Evolutionary conservation across 1,284 basidiomycete species (phyloP).

Genomic region (Boletus calvinii): DNA sequence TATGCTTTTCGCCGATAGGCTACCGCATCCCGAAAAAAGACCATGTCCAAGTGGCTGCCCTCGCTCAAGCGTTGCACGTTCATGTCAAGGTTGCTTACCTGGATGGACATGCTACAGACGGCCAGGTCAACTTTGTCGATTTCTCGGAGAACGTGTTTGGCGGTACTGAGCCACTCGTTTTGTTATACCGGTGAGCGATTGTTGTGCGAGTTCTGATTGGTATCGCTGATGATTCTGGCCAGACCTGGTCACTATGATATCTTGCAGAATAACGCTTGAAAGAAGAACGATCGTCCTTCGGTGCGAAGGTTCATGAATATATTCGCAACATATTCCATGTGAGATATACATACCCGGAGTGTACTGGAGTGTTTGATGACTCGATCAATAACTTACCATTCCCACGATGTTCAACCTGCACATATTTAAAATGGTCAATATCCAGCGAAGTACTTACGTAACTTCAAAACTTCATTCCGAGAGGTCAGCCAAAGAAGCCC

Average conservation of each 20-base stretch:
- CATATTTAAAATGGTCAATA: too few relatives aligned
- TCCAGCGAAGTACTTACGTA: too few relatives aligned
- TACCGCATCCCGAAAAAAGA: conserved; percentile 45
- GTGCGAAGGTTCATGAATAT: neutral
- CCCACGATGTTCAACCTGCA: too few relatives aligned
- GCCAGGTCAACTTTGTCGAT: conserved; percentile 67
- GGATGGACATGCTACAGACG: conserved; percentile 52
- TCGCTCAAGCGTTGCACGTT: conserved; percentile 66
- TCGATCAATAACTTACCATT: too few relatives aligned
- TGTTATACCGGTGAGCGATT: conserved; percentile 70
- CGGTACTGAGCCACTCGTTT: conserved; percentile 47
- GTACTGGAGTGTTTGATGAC: neutral
- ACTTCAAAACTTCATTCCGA: too few relatives aligned
- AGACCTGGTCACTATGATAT: conserved; percentile 82
- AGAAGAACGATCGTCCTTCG: neutral
- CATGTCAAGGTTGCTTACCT: conserved; percentile 81
- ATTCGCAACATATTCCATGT: conserved; percentile 11
- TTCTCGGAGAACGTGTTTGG: conserved; percentile 50
- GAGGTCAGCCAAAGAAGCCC: too few relatives aligned
- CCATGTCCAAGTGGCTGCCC: conserved; percentile 80
- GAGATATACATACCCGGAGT: conserved; percentile 10
- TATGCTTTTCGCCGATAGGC: neutral
- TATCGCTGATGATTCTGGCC: conserved; percentile 7
- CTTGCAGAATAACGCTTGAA: conserved; percentile 35
- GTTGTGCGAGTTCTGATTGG: neutral